A percentile compares a stretch with the other conserved stretches of the same genome.
Conservation (phyloP, 2,329 filamentous ascomycete species). For the Ascochyta viciae-villosae region DNA sequence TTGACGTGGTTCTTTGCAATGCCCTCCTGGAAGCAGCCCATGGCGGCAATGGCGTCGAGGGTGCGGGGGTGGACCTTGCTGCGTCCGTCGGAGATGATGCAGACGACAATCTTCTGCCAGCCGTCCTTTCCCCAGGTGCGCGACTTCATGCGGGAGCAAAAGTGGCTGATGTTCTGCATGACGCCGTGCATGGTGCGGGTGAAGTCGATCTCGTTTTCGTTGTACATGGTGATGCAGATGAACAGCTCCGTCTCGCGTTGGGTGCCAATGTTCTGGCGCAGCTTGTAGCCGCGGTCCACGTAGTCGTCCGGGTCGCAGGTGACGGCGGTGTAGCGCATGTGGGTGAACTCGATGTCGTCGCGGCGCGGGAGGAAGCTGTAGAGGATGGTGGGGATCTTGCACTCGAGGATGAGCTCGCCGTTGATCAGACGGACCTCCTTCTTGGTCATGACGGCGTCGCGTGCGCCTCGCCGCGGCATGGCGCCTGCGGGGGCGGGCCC, state of each 20-base stretch:
- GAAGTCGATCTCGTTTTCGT: constrained; percentile 96
- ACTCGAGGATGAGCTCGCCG: constrained; percentile 95
- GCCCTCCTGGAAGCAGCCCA: constrained; percentile 97
- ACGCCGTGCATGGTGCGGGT: constrained; percentile 98
- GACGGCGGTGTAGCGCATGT: constrained; percentile 99
- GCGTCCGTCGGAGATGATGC: constrained; percentile 92
- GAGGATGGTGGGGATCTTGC: constrained; percentile 97
- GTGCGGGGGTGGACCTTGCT: constrained; percentile 93
- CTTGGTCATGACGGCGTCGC: constrained; percentile 85
- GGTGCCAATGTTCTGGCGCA: constrained; percentile 90
- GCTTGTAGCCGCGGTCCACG: constrained; percentile 83
- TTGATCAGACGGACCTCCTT: constrained; percentile 98
- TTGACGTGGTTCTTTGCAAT: constrained; percentile 99
- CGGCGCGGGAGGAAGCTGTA: constrained; percentile 95
- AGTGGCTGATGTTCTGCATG: constrained; percentile 97
- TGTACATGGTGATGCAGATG: constrained; percentile 99
- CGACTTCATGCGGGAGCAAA: constrained; percentile 90
- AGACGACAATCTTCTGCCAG: constrained; percentile 99
- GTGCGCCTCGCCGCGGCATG: constrained; percentile 85
- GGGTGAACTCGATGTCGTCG: constrained; percentile 95
- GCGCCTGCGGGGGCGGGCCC: constrained; percentile 86
- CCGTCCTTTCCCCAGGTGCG: constrained; percentile 96
- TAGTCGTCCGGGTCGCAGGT: constrained; percentile 98
- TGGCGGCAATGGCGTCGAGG: constrained; percentile 90
- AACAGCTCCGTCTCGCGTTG: constrained; percentile 92